Percentiles rank a stretch among this genome's conserved stretches.
Evolutionary conservation across 208 protist species (phyloP).

Genomic region (Leishmania mexicana): DNA sequence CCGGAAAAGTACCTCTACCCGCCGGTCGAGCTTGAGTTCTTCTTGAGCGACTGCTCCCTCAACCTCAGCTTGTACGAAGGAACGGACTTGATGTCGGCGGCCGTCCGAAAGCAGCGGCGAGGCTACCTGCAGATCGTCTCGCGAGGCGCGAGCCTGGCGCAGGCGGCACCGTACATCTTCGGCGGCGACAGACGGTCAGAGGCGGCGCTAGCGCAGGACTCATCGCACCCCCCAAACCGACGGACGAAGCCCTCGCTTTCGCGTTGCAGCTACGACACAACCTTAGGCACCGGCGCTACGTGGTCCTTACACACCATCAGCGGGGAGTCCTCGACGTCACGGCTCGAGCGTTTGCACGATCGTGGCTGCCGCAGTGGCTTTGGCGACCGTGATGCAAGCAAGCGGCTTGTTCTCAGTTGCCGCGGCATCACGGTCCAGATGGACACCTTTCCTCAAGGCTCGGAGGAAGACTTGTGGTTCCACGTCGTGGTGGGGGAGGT

Average conservation of each 20-base stretch:
- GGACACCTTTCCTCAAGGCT: slow-evolving; percentile 45
- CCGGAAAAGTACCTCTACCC: slow-evolving; percentile 33
- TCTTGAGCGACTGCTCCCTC: slow-evolving; percentile 43
- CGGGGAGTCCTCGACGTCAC: slow-evolving; percentile 26
- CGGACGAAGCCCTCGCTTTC: not conserved
- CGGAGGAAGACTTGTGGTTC: slow-evolving; percentile 48
- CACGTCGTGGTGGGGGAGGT: slow-evolving; percentile 45
- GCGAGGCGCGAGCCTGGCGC: slow-evolving; percentile 9
- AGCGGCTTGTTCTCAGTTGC: slow-evolving; percentile 54
- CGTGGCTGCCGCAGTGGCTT: slow-evolving; percentile 38
- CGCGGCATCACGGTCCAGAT: slow-evolving; percentile 52
- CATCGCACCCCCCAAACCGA: not conserved
- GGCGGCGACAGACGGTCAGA: not conserved
- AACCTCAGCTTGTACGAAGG: slow-evolving; percentile 57
- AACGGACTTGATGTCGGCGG: slow-evolving; percentile 41
- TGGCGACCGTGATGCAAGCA: slow-evolving; percentile 42
- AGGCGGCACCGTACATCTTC: slow-evolving; percentile 12
- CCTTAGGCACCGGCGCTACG: not conserved
- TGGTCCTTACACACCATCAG: not conserved
- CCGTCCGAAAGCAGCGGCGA: slow-evolving; percentile 32
- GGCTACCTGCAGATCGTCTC: slow-evolving; percentile 34
- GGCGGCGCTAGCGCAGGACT: not conserved
- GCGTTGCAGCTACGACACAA: not conserved
- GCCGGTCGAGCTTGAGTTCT: slow-evolving; percentile 40
- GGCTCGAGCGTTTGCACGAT: slow-evolving; percentile 19